Conservation (phyloP, 2,329 filamentous ascomycete genomes). For the Huntiella omanensis region DNA sequence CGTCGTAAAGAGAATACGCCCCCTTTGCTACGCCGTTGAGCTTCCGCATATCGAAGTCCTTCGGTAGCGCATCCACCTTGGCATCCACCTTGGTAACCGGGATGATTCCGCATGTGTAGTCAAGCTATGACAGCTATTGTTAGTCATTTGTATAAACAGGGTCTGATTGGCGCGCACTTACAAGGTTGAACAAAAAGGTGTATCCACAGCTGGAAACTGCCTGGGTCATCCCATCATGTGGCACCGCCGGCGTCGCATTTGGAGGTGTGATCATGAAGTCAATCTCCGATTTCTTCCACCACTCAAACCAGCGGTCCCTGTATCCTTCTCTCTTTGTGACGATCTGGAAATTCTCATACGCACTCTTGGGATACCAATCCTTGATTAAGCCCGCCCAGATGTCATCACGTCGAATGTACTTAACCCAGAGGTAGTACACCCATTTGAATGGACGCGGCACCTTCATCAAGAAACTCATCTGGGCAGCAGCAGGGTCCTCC, state of each 20-base stretch:
- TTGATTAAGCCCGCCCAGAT: conserved; percentile 63
- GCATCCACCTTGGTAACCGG: conserved; percentile 73
- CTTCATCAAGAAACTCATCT: conserved; percentile 55
- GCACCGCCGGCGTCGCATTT: conserved; percentile 77
- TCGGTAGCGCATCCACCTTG: conserved; percentile 44
- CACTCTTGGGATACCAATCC: conserved; percentile 54
- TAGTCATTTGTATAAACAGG: background rate
- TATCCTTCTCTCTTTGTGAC: conserved; percentile 61
- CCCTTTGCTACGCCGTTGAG: conserved; percentile 66
- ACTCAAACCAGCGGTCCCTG: conserved; percentile 61
- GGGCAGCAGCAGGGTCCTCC: conserved; percentile 57
- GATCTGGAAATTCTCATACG: conserved; percentile 66
- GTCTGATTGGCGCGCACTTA: conserved; percentile 22
- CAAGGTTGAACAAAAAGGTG: conserved; percentile 81
- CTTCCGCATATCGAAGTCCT: conserved; percentile 37
- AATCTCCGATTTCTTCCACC: conserved; percentile 56
- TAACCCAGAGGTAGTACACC: conserved; percentile 78
- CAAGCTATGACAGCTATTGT: conserved; percentile 34
- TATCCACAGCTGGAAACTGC: conserved; percentile 78
- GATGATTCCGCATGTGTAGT: conserved; percentile 67
- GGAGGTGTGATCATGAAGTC: conserved; percentile 72
- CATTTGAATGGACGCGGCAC: conserved; percentile 60
- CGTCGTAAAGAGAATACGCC: conserved; percentile 74
- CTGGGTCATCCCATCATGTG: conserved; percentile 70
- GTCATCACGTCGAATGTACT: conserved; percentile 56